A percentile compares a stretch with the other conserved stretches of the same genome.
Conservation (phyloP, 257 asterid species). For the Solanum rostratum region DNA sequence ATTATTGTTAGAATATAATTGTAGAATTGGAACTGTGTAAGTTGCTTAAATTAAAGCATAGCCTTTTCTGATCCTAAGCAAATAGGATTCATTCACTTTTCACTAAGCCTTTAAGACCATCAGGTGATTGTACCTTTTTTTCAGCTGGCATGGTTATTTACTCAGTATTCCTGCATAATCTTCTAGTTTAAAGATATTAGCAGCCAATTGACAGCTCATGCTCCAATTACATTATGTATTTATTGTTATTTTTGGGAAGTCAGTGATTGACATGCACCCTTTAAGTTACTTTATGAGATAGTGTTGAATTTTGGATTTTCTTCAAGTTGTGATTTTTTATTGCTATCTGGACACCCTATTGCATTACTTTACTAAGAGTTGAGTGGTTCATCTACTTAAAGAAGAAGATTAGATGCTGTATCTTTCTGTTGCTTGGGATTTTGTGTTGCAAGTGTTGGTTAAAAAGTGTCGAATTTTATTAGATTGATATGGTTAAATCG, state of each 20-base stretch:
- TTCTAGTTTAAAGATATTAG: not conserved
- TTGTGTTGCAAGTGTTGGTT: not conserved
- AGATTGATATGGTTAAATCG: not conserved
- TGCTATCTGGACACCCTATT: not conserved
- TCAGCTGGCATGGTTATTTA: not conserved
- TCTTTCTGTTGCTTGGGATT: not conserved
- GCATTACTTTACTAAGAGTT: not conserved
- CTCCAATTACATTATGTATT: not conserved
- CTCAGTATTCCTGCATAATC: not conserved
- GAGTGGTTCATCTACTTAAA: not conserved
- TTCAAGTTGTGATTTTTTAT: conserved; percentile 9
- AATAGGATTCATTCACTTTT: not conserved
- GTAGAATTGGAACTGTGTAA: not conserved
- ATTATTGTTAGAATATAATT: conserved; percentile 49
- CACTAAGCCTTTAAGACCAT: not conserved
- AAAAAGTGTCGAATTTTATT: not conserved
- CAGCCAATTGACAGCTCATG: not conserved
- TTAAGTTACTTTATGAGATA: conserved; percentile 8
- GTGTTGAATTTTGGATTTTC: conserved; percentile 18
- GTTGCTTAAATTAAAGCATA: not conserved
- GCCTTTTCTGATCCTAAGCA: not conserved
- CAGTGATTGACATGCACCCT: conserved; percentile 29
- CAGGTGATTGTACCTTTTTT: not conserved
- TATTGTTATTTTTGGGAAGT: not conserved
- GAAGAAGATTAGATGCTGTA: not conserved